Base-by-base conservation (phyloP, 768 basidiomycete genomes). In the Crepidotus variabilis region DNA sequence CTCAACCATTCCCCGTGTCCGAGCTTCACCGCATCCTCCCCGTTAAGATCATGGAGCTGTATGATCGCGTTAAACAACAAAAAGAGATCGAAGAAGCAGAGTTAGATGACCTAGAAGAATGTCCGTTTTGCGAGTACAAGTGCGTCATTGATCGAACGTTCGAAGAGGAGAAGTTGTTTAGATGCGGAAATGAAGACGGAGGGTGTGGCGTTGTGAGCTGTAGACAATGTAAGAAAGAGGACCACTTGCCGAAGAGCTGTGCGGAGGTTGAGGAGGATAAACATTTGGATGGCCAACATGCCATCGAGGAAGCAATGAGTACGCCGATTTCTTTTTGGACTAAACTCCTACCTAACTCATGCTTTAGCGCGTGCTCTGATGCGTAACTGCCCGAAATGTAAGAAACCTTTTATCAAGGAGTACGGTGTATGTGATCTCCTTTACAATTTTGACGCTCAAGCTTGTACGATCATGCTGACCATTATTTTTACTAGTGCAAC, bases 291-390 rank as follows among this genome's bases (percentile, higher is more conserved):
- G 85, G 81, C 11, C 79, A 85, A 54, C 93, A 95, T 72, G 68
- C 79, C 1, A 78, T 97, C 24, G 94, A 97, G 67, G 94, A 97
- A 66, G 94, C 94, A 2, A 97, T 97, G 94, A 92, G 91, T 89
- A 65, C 6, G 79, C 32, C 10, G 9, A 28, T 33, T 4, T 16
- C 13, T 43, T 16, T 46, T 36, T 10, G 20, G 52, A 35, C 35
- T 55, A 35, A 60, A 61, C 20, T 59, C 47, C 51, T 2, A 33
- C 14, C 39, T 47, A 28, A 4, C 28, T 28, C 4, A 8, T 58
- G 28, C 47, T 57, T 8, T 53, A 91, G 90, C 90, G 33, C 78
- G 79, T 47, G 94, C 94, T 2, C 73, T 95, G 10, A 89, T 93
- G 84, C 81, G 94, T 34, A 88, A 85, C 60, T 97, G 94, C 70